phyloP scores from a whole-genome alignment of 306 rosid species.

The Vigna nakashimae region DNA sequence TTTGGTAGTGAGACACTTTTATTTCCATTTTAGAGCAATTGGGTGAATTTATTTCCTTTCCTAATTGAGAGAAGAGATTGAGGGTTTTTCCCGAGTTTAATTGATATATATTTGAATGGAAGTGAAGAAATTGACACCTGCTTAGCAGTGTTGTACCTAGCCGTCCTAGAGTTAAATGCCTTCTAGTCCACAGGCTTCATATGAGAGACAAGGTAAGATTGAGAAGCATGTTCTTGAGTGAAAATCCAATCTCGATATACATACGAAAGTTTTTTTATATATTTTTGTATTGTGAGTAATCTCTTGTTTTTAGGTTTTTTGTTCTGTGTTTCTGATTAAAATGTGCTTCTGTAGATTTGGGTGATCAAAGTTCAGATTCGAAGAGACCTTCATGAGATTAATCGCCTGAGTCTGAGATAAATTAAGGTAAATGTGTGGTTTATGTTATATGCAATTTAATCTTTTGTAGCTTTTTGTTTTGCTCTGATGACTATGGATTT shows the following conservation, averaged over 20 bases:
- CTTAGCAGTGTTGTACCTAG: slow-evolving; percentile 6
- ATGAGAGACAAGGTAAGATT: slow-evolving; percentile 9
- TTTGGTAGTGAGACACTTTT: slow-evolving; percentile 6
- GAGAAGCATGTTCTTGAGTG: not conserved
- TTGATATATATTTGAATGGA: slow-evolving; percentile 5
- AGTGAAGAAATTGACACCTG: slow-evolving; percentile 3
- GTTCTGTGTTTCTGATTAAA: not conserved
- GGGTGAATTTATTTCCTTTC: slow-evolving; percentile 38
- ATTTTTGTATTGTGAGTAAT: not conserved
- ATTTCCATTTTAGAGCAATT: not conserved
- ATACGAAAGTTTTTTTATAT: not conserved
- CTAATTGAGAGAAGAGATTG: slow-evolving; percentile 25
- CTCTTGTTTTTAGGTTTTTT: not conserved
- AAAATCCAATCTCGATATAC: slow-evolving; percentile 1
- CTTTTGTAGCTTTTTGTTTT: slow-evolving; percentile 25
- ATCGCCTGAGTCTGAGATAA: slow-evolving; percentile 16
- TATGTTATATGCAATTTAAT: slow-evolving; percentile 26
- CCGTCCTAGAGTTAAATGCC: slow-evolving; percentile 25
- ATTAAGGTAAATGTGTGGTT: slow-evolving; percentile 14
- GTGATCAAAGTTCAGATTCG: not conserved
- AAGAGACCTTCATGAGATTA: slow-evolving; percentile 33
- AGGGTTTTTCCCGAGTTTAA: slow-evolving; percentile 4
- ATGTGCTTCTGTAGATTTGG: not conserved
- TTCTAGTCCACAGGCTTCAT: slow-evolving; percentile 22
- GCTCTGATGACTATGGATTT: slow-evolving; percentile 3